Evolutionary conservation across 805 yeast genomes (phyloP), one percentile per base, ranked within the genome.

Genomic region (Kuraishia hungarica): DNA sequence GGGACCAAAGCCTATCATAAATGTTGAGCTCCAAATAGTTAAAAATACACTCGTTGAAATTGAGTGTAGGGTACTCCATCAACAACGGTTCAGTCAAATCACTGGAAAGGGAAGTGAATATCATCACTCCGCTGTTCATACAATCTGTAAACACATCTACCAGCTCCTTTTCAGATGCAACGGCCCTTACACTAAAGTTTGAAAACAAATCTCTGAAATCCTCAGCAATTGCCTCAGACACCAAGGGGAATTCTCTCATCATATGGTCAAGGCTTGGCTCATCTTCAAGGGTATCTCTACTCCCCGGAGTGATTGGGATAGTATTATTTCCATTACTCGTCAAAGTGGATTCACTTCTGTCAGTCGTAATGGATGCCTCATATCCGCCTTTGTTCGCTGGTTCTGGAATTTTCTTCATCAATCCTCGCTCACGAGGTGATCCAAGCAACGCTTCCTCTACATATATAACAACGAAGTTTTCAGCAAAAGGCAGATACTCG

Each of bases 21-120:
- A 89, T 66, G 55, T 83, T 83, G 57, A 76, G 61, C 61, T 92
- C 97, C 17, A 89, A 84, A 61, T 89, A 89, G 54, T 82, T 82
- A 61, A 83, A 86, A 1, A 90, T 73, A 50, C 82, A 72, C 56
- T 73, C 74, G 59, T 74, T 80, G 59, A 82, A 68, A 56, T 84
- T 81, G 19, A 77, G 57, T 0, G 63, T 67, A 0, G 80, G 78
- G 48, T 58, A 61, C 22, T 62, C 51, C 6, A 60, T 57, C 28
- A 69, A 61, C 2, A 70, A 55, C 11, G 63, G 58, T 1, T 64
- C 56, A 13, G 68, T 61, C 0, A 67, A 61, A 2, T 66, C 69
- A 5, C 58, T 62, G 28, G 68, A 71, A 7, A 69, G 62, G n/a
- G 62, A 55, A 50, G 68, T 69, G 48, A 75, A 71, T 15, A 72